These are phyloP conservation scores for Ceraceosorus bombacis DNA, from an alignment of 1,284 basidiomycete genomes.

Conservation along the genomic window DNA sequence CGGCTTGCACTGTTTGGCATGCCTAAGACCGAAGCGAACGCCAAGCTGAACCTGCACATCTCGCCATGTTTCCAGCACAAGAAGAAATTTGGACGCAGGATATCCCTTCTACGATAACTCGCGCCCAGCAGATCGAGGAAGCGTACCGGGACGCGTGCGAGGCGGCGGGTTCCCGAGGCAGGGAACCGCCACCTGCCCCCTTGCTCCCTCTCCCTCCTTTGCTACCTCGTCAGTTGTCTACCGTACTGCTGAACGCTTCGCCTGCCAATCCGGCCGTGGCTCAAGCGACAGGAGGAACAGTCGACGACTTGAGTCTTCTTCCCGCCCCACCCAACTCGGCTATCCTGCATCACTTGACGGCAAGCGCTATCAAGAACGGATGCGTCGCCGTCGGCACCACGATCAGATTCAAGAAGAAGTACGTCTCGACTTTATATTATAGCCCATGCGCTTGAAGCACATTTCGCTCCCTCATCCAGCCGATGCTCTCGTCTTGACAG, in stretches of 20 bases:
- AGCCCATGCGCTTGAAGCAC: neutral
- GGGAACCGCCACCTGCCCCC: neutral
- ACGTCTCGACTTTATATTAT: constrained; percentile 63
- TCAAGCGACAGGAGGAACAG: constrained; percentile 44
- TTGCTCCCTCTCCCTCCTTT: neutral
- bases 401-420: constrained; percentile 85
- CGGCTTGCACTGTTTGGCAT: neutral
- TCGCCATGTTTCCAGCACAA: constrained; percentile 1
- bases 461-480: too few relatives aligned
- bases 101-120: constrained; percentile 46
- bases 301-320: constrained; percentile 85
- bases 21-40: neutral
- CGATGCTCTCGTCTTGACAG: too few relatives aligned
- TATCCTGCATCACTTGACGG: constrained; percentile 88
- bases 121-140: constrained; percentile 44
- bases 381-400: constrained; percentile 89
- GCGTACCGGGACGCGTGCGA: constrained; percentile 31
- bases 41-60: neutral
- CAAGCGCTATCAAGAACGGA: constrained; percentile 88
- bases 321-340: constrained; percentile 84
- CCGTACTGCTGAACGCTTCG: constrained; percentile 21
- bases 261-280: constrained; percentile 32
- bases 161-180: constrained; percentile 1
- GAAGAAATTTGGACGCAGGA: constrained; percentile 48
- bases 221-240: neutral